phyloP scores from a whole-genome alignment of 306 rosid genomes.

The Sicyos baderoa region DNA sequence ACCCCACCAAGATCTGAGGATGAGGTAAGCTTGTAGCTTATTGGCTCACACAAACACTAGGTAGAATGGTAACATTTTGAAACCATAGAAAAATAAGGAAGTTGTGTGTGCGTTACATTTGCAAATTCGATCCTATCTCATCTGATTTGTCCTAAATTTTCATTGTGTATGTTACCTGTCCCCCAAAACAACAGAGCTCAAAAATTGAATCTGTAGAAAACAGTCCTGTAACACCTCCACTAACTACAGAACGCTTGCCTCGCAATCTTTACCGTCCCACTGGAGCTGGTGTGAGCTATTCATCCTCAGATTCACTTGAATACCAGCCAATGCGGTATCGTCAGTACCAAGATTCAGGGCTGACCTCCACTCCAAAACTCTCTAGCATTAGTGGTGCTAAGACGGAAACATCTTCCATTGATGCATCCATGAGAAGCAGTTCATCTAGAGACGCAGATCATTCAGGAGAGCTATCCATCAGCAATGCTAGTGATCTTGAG shows the following conservation, averaged over 20 bases:
- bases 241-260: constrained; percentile 60
- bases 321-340: constrained; percentile 50
- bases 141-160: neutral
- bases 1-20: constrained; percentile 92
- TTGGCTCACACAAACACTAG: constrained; percentile 12
- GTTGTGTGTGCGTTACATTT: neutral
- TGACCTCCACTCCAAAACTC: constrained; percentile 64
- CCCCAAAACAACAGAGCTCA: constrained; percentile 42
- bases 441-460: constrained; percentile 72
- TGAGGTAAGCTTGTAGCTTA: constrained; percentile 43
- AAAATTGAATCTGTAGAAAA: constrained; percentile 76
- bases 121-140: neutral
- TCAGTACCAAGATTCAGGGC: constrained; percentile 48
- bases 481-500: constrained; percentile 97
- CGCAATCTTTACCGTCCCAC: constrained; percentile 47
- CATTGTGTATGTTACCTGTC: neutral
- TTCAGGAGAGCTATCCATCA: constrained; percentile 77
- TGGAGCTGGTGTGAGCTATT: constrained; percentile 59
- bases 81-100: neutral
- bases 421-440: constrained; percentile 82
- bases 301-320: constrained; percentile 84
- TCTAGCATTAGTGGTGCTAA: constrained; percentile 59
- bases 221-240: constrained; percentile 85
- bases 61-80: constrained; percentile 8
- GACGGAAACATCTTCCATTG: constrained; percentile 71